Evolutionary conservation across 331 rosid species (phyloP).

Genomic region (Quercus lobata): DNA sequence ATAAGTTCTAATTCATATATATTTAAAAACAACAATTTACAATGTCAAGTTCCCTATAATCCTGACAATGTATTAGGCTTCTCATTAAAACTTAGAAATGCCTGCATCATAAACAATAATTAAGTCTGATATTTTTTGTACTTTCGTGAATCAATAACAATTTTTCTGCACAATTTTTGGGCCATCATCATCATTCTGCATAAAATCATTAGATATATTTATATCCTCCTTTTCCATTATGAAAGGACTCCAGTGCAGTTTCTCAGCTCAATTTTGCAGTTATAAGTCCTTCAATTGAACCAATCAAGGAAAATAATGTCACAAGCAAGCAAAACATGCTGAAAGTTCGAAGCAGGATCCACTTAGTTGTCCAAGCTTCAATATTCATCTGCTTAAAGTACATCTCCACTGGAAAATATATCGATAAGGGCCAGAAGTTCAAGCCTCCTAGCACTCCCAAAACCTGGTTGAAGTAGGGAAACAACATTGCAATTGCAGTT

Average conservation of each 20-base stretch:
- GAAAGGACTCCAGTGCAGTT: not conserved
- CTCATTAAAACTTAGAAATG: not conserved
- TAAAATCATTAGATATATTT: not conserved
- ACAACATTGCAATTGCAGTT: constrained; percentile 42
- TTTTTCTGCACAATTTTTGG: not conserved
- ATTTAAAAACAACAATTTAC: not conserved
- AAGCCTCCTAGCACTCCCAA: constrained; percentile 63
- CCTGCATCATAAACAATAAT: not conserved
- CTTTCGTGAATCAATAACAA: not conserved
- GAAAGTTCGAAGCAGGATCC: constrained; percentile 50
- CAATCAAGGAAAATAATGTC: constrained; percentile 45
- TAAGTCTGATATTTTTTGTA: not conserved
- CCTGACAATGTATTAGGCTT: not conserved
- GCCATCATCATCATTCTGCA: not conserved
- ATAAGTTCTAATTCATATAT: not conserved
- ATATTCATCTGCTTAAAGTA: constrained; percentile 41
- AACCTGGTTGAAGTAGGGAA: constrained; percentile 72
- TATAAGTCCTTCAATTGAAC: constrained; percentile 59
- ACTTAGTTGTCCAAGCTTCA: constrained; percentile 45
- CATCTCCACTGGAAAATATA: constrained; percentile 73
- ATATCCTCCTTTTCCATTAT: not conserved
- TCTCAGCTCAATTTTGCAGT: constrained; percentile 40
- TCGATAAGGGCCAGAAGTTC: constrained; percentile 53
- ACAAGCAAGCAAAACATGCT: constrained; percentile 40
- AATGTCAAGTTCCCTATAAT: not conserved